Base-by-base conservation (phyloP, 1,139 yeast species). In the Taphrina communis region DNA sequence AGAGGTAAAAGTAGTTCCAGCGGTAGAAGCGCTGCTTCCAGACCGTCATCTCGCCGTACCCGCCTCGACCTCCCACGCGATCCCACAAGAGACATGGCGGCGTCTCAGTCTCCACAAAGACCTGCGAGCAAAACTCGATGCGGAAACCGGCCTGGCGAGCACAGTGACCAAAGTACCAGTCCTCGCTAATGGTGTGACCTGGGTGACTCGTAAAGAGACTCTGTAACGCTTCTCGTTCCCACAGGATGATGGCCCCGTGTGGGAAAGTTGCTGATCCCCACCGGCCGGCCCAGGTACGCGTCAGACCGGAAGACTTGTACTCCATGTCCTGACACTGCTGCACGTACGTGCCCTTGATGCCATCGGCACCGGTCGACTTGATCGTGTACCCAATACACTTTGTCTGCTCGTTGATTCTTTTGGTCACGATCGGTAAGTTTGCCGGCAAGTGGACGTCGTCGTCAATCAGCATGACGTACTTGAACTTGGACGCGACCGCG, bases 41-140 rank as follows among this genome's bases (percentile, higher is more conserved):
- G 48, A 60, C 65, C 48, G 65, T 60, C 65, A 60, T 60, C 65
- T 60, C 65, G 48, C 65, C 65, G 50, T 48, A 60, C 48, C 65
- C 65, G 31, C 65, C 65, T 14, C 65, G 56, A 50, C 57, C 57
- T 7, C 57, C 57, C 17, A 35, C 21, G 39, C 14, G 4, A 36
- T 48, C 57, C 44, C 46, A 60, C 57, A 60, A 38, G 35, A 50
- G 38, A 19, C 57, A 50, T n/a, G 65, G 62, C 42, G 65, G 65
- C 8, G 65, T 60, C 65, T 60, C 65, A 19, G 65, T 60, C 57
- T 60, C 65, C 51, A 60, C 65, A 39, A 60, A 60, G 21, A 60
- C 57, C 48, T 60, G 65, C 14, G 65, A 60, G 35, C 57, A 48
- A 25, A 60, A 50, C 31, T 42, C 48, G 57, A 51, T 51, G 36